Conservation (phyloP, 768 basidiomycete species). For the Obba rivulosa region DNA sequence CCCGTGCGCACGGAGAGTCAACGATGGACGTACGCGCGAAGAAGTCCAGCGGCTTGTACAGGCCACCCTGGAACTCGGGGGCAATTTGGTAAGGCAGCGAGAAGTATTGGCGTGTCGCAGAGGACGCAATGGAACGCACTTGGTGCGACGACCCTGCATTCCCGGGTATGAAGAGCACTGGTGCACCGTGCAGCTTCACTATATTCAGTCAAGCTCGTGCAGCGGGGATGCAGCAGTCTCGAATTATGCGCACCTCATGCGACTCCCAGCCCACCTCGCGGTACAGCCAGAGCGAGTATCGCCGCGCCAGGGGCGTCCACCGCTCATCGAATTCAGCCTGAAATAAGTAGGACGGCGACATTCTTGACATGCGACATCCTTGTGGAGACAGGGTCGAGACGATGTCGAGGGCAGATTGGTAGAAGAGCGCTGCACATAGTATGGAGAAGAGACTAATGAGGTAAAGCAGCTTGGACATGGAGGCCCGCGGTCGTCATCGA, state of each 20-base stretch:
- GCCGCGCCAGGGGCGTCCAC: constrained; percentile 65
- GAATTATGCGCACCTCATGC: constrained; percentile 1
- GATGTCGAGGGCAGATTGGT: constrained; percentile 30
- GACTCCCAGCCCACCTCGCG: constrained; percentile 46
- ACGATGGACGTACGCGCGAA: constrained; percentile 60
- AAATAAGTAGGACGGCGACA: constrained; percentile 85
- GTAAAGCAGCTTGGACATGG: constrained; percentile 10
- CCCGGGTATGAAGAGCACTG: constrained; percentile 96
- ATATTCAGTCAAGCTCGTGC: constrained; percentile 12
- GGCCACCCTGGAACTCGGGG: constrained; percentile 43
- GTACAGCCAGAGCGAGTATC: constrained; percentile 89
- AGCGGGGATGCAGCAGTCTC: not conserved
- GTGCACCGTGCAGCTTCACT: constrained; percentile 46
- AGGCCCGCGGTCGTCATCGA: constrained; percentile 11
- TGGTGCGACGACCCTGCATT: constrained; percentile 95
- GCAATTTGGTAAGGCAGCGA: constrained; percentile 52
- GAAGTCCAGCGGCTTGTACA: constrained; percentile 66
- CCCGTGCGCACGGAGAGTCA: not conserved
- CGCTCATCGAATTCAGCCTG: constrained; percentile 60
- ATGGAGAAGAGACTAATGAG: constrained; percentile 16
- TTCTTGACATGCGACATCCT: constrained; percentile 95
- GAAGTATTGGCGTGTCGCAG: constrained; percentile 78
- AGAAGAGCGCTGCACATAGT: constrained; percentile 29
- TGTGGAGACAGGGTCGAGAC: constrained; percentile 66
- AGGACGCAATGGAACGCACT: constrained; percentile 91